Base-by-base conservation (phyloP, 2,329 filamentous ascomycete genomes). In the Fusarium bactridioides region DNA sequence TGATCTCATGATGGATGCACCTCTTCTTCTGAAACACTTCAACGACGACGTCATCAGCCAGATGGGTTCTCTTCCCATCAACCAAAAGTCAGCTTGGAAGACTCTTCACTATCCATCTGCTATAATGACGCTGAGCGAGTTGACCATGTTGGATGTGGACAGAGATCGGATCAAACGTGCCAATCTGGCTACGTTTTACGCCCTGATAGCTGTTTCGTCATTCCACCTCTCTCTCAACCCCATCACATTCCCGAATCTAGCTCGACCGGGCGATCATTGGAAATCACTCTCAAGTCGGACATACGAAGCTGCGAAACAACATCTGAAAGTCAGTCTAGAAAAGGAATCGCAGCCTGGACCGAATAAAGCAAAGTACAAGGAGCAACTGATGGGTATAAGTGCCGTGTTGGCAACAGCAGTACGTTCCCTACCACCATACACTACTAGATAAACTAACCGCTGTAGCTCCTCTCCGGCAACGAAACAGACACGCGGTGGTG, bases 11-110 rank as follows among this genome's bases (percentile, higher is more conserved):
- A 59, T 53, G 4, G 73, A 75, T 6, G 73, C 73, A 10, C 59
- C 73, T 2, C 15, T 75, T 0, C 50, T 75, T 3, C 19, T 75
- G 0, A 66, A 63, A 8, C 73, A 75, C n/a, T 75, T 75, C 27
- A 75, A 75, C 44, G 58, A 75, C 58, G 67, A 75, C 3, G 73
- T 75, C 25, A 75, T 75, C 18, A 70, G 57, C 13, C 73, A 75
- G 10, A 75, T 75, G 73, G 73, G 73, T 1, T 75, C 73, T 15
- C 43, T 75, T 1, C 73, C 73, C 2, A 75, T 75, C 12, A 75
- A 74, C 15, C 73, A 75, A 25, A 75, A 75, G 8, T 75, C 73
- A 4, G 70, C 73, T 3, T 75, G 73, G 73, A 72, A 48, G 8
- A 75, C 69, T 3, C 57, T 75, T 0, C 71, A 75, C 8, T 69